Evolutionary conservation across 805 yeast genomes (phyloP).

Genomic region (Barnettozyma sp.): DNA sequence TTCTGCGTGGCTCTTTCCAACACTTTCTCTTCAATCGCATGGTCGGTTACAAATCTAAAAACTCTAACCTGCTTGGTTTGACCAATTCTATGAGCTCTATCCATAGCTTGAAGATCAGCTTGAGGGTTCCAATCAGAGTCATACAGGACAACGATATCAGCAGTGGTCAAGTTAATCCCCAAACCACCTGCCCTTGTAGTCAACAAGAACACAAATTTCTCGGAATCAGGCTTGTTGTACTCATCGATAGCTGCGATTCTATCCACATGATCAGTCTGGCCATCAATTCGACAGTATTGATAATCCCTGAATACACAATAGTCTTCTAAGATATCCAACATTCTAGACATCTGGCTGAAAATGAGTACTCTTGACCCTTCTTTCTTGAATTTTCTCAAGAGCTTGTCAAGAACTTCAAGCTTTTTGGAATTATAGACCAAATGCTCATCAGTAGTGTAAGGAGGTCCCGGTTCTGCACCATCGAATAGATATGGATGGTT

Average conservation of each 20-base stretch:
- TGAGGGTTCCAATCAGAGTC: slow-evolving; percentile 91
- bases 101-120: slow-evolving; percentile 87
- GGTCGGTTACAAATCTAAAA: slow-evolving; percentile 69
- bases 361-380: slow-evolving; percentile 76
- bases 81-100: slow-evolving; percentile 83
- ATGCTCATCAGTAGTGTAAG: slow-evolving; percentile 80
- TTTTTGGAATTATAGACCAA: slow-evolving; percentile 67
- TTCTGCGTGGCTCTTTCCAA: slow-evolving; percentile 78
- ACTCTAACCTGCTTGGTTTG: slow-evolving; percentile 81
- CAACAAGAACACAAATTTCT: slow-evolving; percentile 64
- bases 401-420: slow-evolving; percentile 61
- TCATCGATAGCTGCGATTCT: slow-evolving; percentile 73
- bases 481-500: slow-evolving; percentile 81
- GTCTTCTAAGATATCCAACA: slow-evolving; percentile 75
- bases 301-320: slow-evolving; percentile 64
- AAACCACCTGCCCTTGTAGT: slow-evolving; percentile 90
- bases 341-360: slow-evolving; percentile 78
- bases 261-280: slow-evolving; percentile 74
- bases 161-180: slow-evolving; percentile 77
- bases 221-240: slow-evolving; percentile 66
- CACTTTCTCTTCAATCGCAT: slow-evolving; percentile 79
- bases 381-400: slow-evolving; percentile 50
- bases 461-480: slow-evolving; percentile 90
- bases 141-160: slow-evolving; percentile 66
- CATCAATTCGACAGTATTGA: slow-evolving; percentile 75